Base-by-base conservation (phyloP, 768 basidiomycete species). In the Russula foetens region DNA sequence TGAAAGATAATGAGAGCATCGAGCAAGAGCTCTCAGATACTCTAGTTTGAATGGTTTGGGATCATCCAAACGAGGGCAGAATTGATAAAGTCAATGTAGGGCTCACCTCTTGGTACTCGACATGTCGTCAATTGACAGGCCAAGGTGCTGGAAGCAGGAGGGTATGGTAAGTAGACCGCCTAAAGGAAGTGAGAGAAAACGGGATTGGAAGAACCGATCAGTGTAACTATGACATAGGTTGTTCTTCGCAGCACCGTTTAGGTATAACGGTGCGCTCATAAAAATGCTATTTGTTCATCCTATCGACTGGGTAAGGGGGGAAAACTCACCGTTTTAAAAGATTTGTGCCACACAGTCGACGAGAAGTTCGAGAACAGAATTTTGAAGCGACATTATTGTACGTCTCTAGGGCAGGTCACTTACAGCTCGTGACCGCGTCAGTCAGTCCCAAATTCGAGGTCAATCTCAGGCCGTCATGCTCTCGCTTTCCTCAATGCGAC, bases 211-310 rank as follows among this genome's bases (percentile, higher is more conserved):
- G 52, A 74, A 79, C 81, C 76, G 78, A 81, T 90, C 88, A 90
- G 88, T 85, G 88, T 90, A 90, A 90, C 88, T 89, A 90, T 90
- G 88, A 90, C 88, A 86, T 81, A 77, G 9, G 12, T 44, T 33
- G 7, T 77, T 75, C 86, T 83, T 78, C 64, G 82, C 73, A 69
- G 71, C 77, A 72, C 73, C 69, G 73, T 75, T 77, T 76, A 79
- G 81, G 82, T 82, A 73, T 76, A 69, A 66, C 71, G 71, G 70
- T 71, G 75, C 76, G 73, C 84, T 84, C 80, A 74, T 76, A 67
- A 60, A 72, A 71, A 70, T 64, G 73, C 69, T 68, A 79, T 74
- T 6, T 35, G 35, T 35, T 85, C 87, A 89, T 89, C 87, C 70
- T 65, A 68, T 79, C 78, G 65, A 63, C 14, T 44, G 23, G 78